Percentiles rank a stretch among this genome's conserved stretches.
Evolutionary conservation across 1,284 basidiomycete species (phyloP).

Genomic region (Heterobasidion occidentale): DNA sequence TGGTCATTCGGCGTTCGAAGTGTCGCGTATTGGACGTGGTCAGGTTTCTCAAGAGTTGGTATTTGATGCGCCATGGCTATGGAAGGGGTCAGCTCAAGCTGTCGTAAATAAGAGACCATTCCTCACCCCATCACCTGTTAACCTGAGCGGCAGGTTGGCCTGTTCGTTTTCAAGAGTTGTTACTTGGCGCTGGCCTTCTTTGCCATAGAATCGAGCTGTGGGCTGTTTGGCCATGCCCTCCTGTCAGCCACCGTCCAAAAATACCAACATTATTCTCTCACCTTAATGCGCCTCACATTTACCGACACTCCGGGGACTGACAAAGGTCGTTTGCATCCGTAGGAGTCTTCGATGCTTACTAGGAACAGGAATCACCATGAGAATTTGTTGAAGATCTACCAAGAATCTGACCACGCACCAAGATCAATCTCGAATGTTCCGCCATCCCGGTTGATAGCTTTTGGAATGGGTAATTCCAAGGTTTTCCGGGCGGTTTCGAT

Average conservation of each 20-base stretch:
- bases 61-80: constrained; percentile 83
- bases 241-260: background rate
- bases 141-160: constrained; percentile 67
- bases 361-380: background rate
- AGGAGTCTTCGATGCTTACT: constrained; percentile 85
- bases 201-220: constrained; percentile 79
- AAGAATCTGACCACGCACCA: constrained; percentile 30
- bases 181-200: constrained; percentile 43
- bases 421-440: constrained; percentile 79
- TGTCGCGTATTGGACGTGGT: constrained; percentile 33
- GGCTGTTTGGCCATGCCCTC: constrained; percentile 40
- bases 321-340: constrained; percentile 78
- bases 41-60: constrained; percentile 48
- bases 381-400: background rate
- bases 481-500: constrained; percentile 52
- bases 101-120: background rate
- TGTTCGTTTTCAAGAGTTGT: constrained; percentile 74
- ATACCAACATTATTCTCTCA: constrained; percentile 22
- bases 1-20: constrained; percentile 65
- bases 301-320: constrained; percentile 78
- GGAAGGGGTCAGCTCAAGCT: background rate
- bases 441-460: constrained; percentile 59
- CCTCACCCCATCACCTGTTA: constrained; percentile 83
- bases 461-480: constrained; percentile 60
- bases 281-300: constrained; percentile 81